Conservation (phyloP, 768 basidiomycete species). For the Tricholoma hemisulphureum region DNA sequence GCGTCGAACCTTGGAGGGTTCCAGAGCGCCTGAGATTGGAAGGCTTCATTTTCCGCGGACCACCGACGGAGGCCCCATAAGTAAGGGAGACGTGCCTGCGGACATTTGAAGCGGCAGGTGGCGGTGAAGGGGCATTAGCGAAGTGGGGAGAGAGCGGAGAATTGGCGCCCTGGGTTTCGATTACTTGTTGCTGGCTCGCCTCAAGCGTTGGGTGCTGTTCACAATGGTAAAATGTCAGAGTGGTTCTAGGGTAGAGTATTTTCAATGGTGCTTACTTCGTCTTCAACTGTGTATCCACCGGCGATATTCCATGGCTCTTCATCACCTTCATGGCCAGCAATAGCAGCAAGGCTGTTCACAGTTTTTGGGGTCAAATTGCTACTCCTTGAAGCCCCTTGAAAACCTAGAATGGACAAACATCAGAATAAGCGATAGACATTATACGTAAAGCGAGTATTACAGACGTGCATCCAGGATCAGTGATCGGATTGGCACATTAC, state of each 20-base stretch:
- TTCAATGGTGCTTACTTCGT: conserved; percentile 50
- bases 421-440: conserved; percentile 5
- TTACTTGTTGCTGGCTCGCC: conserved; percentile 40
- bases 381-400: conserved; percentile 51
- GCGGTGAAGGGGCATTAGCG: conserved; percentile 58
- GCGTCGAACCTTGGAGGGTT: conserved; percentile 61
- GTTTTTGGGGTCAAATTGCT: conserved; percentile 69
- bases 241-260: conserved; percentile 1
- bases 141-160: conserved; percentile 70
- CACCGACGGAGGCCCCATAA: conserved; percentile 58
- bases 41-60: conserved; percentile 46
- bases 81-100: conserved; percentile 81
- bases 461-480: conserved; percentile 21
- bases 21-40: conserved; percentile 71
- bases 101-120: conserved; percentile 67
- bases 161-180: conserved; percentile 47
- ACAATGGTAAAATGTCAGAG: conserved; percentile 12
- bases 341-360: conserved; percentile 80
- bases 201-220: conserved; percentile 27
- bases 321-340: conserved; percentile 83
- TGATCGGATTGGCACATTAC: conserved; percentile 16
- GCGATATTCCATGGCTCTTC: conserved; percentile 85
- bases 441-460: conserved; percentile 17
- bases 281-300: conserved; percentile 55
- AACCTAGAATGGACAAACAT: conserved; percentile 37